Evolutionary conservation across 1,284 basidiomycete species (phyloP), one percentile per base, ranked within the genome.

Genomic region (Naganishia sp.): DNA sequence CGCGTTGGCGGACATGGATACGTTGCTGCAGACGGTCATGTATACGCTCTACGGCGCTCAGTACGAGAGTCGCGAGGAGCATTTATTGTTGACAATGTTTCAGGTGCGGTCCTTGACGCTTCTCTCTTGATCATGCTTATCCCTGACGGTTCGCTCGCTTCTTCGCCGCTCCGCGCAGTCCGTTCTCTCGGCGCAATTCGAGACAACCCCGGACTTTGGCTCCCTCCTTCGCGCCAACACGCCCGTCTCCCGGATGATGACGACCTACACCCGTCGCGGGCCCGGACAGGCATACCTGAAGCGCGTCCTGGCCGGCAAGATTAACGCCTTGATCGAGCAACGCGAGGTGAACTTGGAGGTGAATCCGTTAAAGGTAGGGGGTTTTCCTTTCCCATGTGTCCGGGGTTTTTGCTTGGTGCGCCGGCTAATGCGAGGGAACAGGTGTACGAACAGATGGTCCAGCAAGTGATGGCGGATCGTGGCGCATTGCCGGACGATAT

Each of bases 181-280:
- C 72, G 96, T 99, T 3, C 83, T 99, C 11, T 94, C 94, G 21
- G 94, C 95, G 15, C 96, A 99, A 79, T 98, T 99, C 81, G 95
- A 99, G 80, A 96, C 90, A 4, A 93, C 95, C 6, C 94, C 94
- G 63, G 95, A 99, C 79, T 98, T 99, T 73, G 94, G 94, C 6
- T 97, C 94, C 5, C 85, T 99, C 15, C 86, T 99, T 31, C 90
- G 96, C 60, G 94, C 95, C 68, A 99, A 99, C 81, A 99, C 96
- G 53, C 95, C 96, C 56, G 95, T 98, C 21, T 98, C 94, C 61
- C 88, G 96, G 55, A 98, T 99, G 95, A 98, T 99, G 95, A 98
- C 96, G 48, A 98, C 95, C 23, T 99, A 99, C 81, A 98, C 95
- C 55, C 89, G 96, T 65, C 88, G 96, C 70, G 95, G 94, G 57